Base-by-base conservation (phyloP, 805 yeast genomes). In the Hanseniaspora mollemarum region DNA sequence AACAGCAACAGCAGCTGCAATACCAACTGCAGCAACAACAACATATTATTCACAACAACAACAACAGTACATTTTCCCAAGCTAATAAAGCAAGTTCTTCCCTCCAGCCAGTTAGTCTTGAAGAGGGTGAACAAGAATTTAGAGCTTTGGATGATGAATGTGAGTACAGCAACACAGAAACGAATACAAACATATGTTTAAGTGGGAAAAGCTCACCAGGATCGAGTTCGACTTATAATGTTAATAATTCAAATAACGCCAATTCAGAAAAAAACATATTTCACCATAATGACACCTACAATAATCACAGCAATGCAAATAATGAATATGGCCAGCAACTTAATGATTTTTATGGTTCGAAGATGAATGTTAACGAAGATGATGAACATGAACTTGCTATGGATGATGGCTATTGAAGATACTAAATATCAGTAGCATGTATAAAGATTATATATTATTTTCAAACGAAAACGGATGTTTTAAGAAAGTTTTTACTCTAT, bases 111-210 rank as follows among this genome's bases (percentile, higher is more conserved):
- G 32, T 28, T 6, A 15, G 7, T 32, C 7, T 18, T 12, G 19
- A 36, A 8, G 40, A 25, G 3, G 32, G 9, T 5, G 44, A 38
- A 5, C 39, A 46, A 6, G 51, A 46, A 8, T 46, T 29, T 19
- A 41, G 25, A n/a, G 51, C 51, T 1, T n/a, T 46, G 38, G 51
- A 46, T 19, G 51, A 46, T 19, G 51, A 46, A 25, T 39, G 32
- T 25, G 25, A 25, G 12, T 10, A 25, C 26, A 39, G n/a, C 26
- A 39, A 15, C 22, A 22, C 12, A 7, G 18, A 21, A 10, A 15
- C 28, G 9, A 38, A 21, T 24, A 37, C 41, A 7, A 22, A 22
- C 26, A 28, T 28, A 12, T 7, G 31, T 8, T 37, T 21, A 13
- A 37, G 41, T 37, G 28, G 16, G 4, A 37, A 22, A 21, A 37